Conservation (phyloP, 176 grass and related monocot species). For the Thalia dealbata region DNA sequence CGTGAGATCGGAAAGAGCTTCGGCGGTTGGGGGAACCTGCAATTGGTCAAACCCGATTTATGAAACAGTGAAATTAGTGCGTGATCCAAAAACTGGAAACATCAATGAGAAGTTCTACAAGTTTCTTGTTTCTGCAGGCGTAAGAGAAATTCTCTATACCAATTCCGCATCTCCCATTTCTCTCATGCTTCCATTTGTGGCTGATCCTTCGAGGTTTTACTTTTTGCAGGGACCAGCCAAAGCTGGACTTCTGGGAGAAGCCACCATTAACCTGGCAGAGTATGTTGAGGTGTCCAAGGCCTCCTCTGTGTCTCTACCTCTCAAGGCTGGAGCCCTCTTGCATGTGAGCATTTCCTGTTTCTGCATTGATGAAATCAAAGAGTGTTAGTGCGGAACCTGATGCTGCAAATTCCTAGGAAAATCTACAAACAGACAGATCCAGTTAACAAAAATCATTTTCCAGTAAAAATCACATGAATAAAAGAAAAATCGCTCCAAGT, state of each 20-base stretch:
- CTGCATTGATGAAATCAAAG: background rate
- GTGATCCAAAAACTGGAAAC: slow-evolving; percentile 42
- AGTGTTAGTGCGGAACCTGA: background rate
- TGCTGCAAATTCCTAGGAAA: background rate
- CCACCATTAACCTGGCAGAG: slow-evolving; percentile 63
- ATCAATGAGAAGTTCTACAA: slow-evolving; percentile 80
- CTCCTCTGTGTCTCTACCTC: slow-evolving; percentile 50
- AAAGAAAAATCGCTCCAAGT: background rate
- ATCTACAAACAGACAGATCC: background rate
- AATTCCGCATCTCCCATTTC: background rate
- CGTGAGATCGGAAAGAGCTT: slow-evolving; percentile 54
- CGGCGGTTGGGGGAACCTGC: slow-evolving; percentile 53
- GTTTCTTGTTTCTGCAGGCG: slow-evolving; percentile 61
- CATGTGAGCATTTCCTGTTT: slow-evolving; percentile 53
- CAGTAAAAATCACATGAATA: background rate
- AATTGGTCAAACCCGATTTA: slow-evolving; percentile 50
- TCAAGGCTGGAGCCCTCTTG: slow-evolving; percentile 65
- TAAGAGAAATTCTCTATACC: slow-evolving; percentile 30
- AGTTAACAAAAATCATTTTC: background rate
- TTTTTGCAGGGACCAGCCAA: slow-evolving; percentile 89
- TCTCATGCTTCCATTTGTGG: background rate
- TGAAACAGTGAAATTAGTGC: slow-evolving; percentile 55
- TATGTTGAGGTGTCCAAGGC: slow-evolving; percentile 80
- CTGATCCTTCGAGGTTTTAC: background rate
- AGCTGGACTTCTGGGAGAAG: slow-evolving; percentile 77